Evolutionary conservation across 202 grass and related monocot species (phyloP), one percentile per base, ranked within the genome.

Genomic region (Setaria italica): DNA sequence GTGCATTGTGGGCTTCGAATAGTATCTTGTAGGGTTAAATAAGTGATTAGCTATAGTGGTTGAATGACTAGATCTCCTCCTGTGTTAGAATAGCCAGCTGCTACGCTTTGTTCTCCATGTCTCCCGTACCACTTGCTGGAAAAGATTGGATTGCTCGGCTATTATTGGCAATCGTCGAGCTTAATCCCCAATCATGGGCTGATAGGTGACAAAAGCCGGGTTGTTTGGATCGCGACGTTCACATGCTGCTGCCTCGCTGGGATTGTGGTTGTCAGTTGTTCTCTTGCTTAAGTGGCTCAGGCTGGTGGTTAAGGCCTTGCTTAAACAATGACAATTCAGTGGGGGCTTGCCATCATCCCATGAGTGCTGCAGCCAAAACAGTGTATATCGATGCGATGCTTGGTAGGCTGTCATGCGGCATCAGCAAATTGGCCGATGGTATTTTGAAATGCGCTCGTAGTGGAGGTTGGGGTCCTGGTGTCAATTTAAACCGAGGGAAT

Each of bases 161-260:
- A 76, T 80, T 63, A 84, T 76, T 62, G 64, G 70, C 58, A 66
- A 37, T 77, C 33, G 70, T 41, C 76, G 70, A 84, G 70, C 48
- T 76, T 62, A 71, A 57, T 76, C 81, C 76, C 59, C 89, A 90
- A 90, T 87, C 89, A 91, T 81, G 70, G 64, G 81, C 11, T 85
- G 89, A 87, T 85, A 63, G 81, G 19, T 87, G 89, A 69, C 81
- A 81, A 85, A 9, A 72, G 63, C 39, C 57, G 64, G 76, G 89
- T 25, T 84, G 81, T 87, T 87, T 76, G 69, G 89, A 91, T 66
- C 12, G 89, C 49, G 81, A 90, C 89, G 62, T 88, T 37, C 77
- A 72, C 76, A 77, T 72, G 85, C 85, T 85, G 70, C 46, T 50
- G 81, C 85, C 68, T 69, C 34, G 70, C 77, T 87, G 81, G 62